phyloP scores from a whole-genome alignment of 1,284 basidiomycete species.

The Ustilago curta region DNA sequence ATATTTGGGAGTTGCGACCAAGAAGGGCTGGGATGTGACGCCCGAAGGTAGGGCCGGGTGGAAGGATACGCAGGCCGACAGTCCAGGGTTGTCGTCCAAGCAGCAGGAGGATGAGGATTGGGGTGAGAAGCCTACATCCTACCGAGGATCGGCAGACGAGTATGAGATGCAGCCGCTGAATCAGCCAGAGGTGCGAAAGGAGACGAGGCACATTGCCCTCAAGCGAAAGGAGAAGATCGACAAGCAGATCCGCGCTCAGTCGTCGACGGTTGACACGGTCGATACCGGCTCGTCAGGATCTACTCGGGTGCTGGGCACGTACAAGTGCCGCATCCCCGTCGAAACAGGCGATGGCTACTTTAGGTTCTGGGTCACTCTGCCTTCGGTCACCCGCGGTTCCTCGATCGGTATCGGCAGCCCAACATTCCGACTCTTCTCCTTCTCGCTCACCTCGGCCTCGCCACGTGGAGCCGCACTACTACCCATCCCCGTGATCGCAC shows the following conservation, averaged over 20 bases:
- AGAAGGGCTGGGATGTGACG: slow-evolving; percentile 55
- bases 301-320: slow-evolving; percentile 42
- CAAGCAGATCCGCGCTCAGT: slow-evolving; percentile 43
- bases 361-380: slow-evolving; percentile 46
- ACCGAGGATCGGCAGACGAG: slow-evolving; percentile 15
- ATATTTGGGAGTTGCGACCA: slow-evolving; percentile 44
- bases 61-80: slow-evolving; percentile 42
- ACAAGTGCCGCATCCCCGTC: slow-evolving; percentile 54
- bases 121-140: slow-evolving; percentile 24
- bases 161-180: slow-evolving; percentile 45
- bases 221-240: slow-evolving; percentile 48
- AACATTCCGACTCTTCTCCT: slow-evolving; percentile 56
- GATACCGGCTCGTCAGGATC: slow-evolving; percentile 21
- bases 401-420: slow-evolving; percentile 41
- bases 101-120: slow-evolving; percentile 51
- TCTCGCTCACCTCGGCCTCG: slow-evolving; percentile 57
- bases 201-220: slow-evolving; percentile 31
- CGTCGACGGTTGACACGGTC: slow-evolving; percentile 23
- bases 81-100: slow-evolving; percentile 9
- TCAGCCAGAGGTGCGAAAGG: slow-evolving; percentile 6
- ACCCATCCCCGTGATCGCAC: slow-evolving; percentile 54
- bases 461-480: slow-evolving; percentile 55
- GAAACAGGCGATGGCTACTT: slow-evolving; percentile 60
- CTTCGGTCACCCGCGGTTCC: slow-evolving; percentile 17
- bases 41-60: slow-evolving; percentile 33